Percentiles rank a stretch among this genome's conserved stretches.
phyloP scores from a whole-genome alignment of 106 monocot genomes.

The Xerophyta viscosa region DNA sequence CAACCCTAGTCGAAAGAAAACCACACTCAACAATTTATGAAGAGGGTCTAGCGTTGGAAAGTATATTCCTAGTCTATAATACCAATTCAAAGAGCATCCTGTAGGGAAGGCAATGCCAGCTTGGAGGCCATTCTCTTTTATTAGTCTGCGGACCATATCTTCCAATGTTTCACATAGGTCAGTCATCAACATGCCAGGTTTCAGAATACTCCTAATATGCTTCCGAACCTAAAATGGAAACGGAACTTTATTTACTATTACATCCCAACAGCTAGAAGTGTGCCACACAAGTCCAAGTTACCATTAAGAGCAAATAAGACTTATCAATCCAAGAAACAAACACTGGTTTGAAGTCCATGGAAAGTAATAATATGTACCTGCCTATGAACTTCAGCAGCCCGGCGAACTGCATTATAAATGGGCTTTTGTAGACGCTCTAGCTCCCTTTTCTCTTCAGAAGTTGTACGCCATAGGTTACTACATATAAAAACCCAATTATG shows the following conservation, averaged over 20 bases:
- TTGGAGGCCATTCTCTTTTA: slow-evolving; percentile 91
- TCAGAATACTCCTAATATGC: slow-evolving; percentile 71
- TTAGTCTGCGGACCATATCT: slow-evolving; percentile 80
- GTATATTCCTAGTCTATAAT: slow-evolving; percentile 10
- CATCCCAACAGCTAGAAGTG: too few relatives aligned
- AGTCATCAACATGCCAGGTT: slow-evolving; percentile 92
- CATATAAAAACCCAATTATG: slow-evolving; percentile 2
- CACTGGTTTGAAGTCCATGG: background rate
- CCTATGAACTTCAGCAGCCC: slow-evolving; percentile 97
- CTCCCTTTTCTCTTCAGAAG: slow-evolving; percentile 94
- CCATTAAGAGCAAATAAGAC: too few relatives aligned
- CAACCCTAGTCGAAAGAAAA: slow-evolving; percentile 61
- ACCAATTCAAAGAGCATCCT: slow-evolving; percentile 98
- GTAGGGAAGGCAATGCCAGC: slow-evolving; percentile 99
- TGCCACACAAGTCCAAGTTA: too few relatives aligned
- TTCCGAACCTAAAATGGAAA: slow-evolving; percentile 96
- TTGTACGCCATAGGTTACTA: slow-evolving; percentile 93
- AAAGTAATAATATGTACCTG: slow-evolving; percentile 10
- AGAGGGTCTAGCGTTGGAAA: background rate
- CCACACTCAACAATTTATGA: too few relatives aligned
- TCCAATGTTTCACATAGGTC: slow-evolving; percentile 98
- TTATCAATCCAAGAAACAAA: background rate
- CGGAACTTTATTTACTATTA: too few relatives aligned
- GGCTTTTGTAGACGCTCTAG: slow-evolving; percentile 86
- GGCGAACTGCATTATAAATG: slow-evolving; percentile 82